Percentiles rank a stretch among this genome's conserved stretches.
phyloP scores from a whole-genome alignment of 2,329 filamentous ascomycete species.

The Ceratocystis eucalypticola region DNA sequence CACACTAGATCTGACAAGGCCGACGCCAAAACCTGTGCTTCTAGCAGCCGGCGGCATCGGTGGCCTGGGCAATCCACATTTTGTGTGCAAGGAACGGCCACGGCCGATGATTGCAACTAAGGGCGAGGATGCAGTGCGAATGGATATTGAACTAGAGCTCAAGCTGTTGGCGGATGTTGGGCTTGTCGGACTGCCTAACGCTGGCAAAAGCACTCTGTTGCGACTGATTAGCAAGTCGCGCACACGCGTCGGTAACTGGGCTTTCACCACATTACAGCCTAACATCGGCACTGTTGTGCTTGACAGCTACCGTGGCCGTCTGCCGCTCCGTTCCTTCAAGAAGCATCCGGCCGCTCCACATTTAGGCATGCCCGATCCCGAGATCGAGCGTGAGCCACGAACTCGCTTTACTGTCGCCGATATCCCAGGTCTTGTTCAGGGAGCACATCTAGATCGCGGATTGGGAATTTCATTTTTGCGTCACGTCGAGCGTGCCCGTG shows the following conservation, averaged over 20 bases:
- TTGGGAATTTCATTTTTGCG: conserved; percentile 83
- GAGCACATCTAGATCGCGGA: conserved; percentile 81
- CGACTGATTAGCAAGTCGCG: conserved; percentile 78
- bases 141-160: conserved; percentile 77
- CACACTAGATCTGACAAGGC: conserved; percentile 55
- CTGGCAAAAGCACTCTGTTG: conserved; percentile 86
- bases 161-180: conserved; percentile 93
- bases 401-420: conserved; percentile 88
- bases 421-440: conserved; percentile 85
- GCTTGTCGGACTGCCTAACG: conserved; percentile 87
- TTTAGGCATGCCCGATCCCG: conserved; percentile 31
- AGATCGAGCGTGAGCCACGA: conserved; percentile 23
- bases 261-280: conserved; percentile 87
- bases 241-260: conserved; percentile 84
- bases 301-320: conserved; percentile 66
- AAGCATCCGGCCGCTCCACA: conserved; percentile 24
- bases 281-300: conserved; percentile 94
- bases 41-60: conserved; percentile 79
- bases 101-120: conserved; percentile 79
- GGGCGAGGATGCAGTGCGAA: conserved; percentile 63
- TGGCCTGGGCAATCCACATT: conserved; percentile 87
- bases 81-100: conserved; percentile 59
- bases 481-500: conserved; percentile 84
- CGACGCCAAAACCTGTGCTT: conserved; percentile 71
- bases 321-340: conserved; percentile 24